phyloP scores from a whole-genome alignment of 371 early-diverging fungal genomes.

The Mucor saturninus region DNA sequence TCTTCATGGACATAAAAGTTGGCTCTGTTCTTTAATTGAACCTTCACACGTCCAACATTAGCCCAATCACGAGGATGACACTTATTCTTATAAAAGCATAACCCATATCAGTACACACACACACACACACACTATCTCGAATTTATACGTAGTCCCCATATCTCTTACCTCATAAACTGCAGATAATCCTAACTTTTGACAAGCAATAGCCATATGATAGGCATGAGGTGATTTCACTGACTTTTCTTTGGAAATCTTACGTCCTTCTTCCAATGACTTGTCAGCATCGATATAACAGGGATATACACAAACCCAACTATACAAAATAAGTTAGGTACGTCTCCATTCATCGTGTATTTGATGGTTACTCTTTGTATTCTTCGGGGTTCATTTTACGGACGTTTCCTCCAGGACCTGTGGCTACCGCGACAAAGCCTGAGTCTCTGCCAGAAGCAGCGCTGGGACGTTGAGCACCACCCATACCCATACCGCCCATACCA shows the following conservation, averaged over 20 bases:
- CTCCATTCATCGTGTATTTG: not conserved
- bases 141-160: not conserved
- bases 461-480: conserved; percentile 10
- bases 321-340: not conserved
- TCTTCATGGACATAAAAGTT: conserved; percentile 38
- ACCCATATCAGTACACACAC: not conserved
- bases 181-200: conserved; percentile 58
- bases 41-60: conserved; percentile 63
- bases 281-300: conserved; percentile 70
- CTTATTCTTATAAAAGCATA: conserved; percentile 36
- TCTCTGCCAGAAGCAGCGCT: conserved; percentile 7
- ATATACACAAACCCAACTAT: conserved; percentile 70
- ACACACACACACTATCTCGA: no score
- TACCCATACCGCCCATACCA: conserved; percentile 18
- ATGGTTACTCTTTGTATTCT: conserved; percentile 42
- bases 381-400: conserved; percentile 43
- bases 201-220: conserved; percentile 69
- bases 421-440: conserved; percentile 32
- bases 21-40: conserved; percentile 50
- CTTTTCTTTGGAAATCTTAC: conserved; percentile 53
- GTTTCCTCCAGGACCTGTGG: conserved; percentile 38
- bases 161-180: conserved; percentile 61
- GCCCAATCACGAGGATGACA: conserved; percentile 67
- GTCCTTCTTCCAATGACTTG: conserved; percentile 55
- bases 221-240: conserved; percentile 65